Conservation (phyloP, 2,329 filamentous ascomycete genomes). For the Cytospora paraplurivora region DNA sequence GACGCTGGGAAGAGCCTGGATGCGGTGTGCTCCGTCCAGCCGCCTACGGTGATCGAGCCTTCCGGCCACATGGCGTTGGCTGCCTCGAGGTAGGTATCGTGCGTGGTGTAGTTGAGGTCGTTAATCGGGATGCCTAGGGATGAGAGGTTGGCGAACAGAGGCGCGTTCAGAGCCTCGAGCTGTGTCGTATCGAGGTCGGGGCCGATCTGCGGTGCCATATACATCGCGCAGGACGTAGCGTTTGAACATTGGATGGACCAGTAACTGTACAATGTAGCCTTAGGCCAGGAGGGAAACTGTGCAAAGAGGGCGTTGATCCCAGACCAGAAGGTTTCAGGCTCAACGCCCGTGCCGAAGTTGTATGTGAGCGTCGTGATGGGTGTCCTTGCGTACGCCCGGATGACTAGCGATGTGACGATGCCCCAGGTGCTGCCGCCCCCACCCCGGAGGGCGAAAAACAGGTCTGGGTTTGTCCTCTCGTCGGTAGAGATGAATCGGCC, state of each 20-base stretch:
- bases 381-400: constrained; percentile 33
- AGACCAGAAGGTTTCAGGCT: constrained; percentile 44
- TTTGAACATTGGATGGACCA: constrained; percentile 33
- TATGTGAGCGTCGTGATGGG: constrained; percentile 34
- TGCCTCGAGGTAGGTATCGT: constrained; percentile 36
- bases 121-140: constrained; percentile 37
- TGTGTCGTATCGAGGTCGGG: constrained; percentile 17
- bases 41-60: constrained; percentile 42
- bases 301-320: constrained; percentile 37
- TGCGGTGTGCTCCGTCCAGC: constrained; percentile 33
- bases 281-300: constrained; percentile 35
- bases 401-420: constrained; percentile 38
- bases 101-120: constrained; percentile 32
- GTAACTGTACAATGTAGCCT: constrained; percentile 38
- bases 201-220: constrained; percentile 28
- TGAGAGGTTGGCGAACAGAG: constrained; percentile 50
- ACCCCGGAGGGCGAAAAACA: constrained; percentile 54
- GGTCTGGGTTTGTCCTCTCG: constrained; percentile 44
- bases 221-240: constrained; percentile 32
- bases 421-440: constrained; percentile 46
- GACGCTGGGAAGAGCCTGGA: constrained; percentile 40
- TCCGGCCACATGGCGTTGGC: constrained; percentile 35
- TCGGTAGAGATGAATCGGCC: constrained; percentile 48
- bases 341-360: constrained; percentile 44
- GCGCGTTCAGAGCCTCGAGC: constrained; percentile 15